phyloP scores from a whole-genome alignment of 768 basidiomycete genomes.

The Rhizopogon rudus region DNA sequence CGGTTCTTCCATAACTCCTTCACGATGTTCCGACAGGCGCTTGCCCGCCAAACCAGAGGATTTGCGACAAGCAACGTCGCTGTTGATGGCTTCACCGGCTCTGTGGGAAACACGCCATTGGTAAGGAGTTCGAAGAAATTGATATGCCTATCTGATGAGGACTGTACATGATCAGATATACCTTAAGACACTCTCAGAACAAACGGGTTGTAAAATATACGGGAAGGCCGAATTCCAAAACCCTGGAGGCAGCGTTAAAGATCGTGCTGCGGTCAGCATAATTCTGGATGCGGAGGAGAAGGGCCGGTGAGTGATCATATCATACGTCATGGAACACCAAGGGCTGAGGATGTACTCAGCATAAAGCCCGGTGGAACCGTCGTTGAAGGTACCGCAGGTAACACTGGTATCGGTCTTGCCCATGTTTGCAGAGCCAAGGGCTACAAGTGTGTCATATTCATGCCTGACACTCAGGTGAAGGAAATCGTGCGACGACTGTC shows the following conservation, averaged over 20 bases:
- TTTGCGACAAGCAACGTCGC: slow-evolving; percentile 34
- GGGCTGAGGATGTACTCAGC: slow-evolving; percentile 29
- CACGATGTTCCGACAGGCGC: slow-evolving; percentile 29
- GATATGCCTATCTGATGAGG: slow-evolving; percentile 1
- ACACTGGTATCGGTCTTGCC: slow-evolving; percentile 94
- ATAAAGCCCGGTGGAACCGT: slow-evolving; percentile 93
- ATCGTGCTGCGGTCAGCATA: slow-evolving; percentile 90
- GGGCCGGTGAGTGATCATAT: slow-evolving; percentile 55
- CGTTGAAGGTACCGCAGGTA: slow-evolving; percentile 97
- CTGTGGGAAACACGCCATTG: slow-evolving; percentile 91
- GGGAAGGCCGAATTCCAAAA: slow-evolving; percentile 99
- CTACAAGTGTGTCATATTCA: slow-evolving; percentile 98
- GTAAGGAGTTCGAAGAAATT: slow-evolving; percentile 37
- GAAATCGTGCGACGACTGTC: background rate
- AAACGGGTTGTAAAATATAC: slow-evolving; percentile 76
- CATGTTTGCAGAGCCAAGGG: slow-evolving; percentile 91
- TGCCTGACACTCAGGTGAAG: slow-evolving; percentile 87
- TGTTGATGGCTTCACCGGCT: slow-evolving; percentile 78
- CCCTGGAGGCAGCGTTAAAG: slow-evolving; percentile 97
- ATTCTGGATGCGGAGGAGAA: slow-evolving; percentile 81
- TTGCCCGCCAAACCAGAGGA: slow-evolving; percentile 22
- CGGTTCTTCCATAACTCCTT: background rate
- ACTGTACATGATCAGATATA: slow-evolving; percentile 53
- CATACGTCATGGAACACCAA: background rate
- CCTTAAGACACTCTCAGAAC: slow-evolving; percentile 75